Conservation (phyloP, 768 basidiomycete species). For the Tricholoma sp. region DNA sequence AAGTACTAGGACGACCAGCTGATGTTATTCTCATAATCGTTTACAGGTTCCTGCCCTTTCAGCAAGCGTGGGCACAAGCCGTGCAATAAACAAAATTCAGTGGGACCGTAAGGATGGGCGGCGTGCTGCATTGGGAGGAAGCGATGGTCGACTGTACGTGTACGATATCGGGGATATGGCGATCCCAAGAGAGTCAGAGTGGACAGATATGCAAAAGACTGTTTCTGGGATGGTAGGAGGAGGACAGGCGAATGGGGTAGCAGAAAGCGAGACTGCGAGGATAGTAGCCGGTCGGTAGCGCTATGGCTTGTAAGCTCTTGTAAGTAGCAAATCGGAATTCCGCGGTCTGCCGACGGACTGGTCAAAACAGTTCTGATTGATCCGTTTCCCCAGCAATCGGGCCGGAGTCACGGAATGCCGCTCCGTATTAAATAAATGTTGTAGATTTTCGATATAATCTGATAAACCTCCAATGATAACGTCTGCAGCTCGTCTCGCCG, state of each 20-base stretch:
- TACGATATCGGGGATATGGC: conserved; percentile 94
- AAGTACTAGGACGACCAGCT: conserved; percentile 15
- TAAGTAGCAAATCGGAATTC: neutral
- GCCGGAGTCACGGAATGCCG: neutral
- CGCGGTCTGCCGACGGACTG: neutral
- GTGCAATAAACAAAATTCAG: conserved; percentile 90
- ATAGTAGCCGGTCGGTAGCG: conserved; percentile 7
- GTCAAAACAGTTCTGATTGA: neutral
- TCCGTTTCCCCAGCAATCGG: neutral
- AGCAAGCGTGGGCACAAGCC: conserved; percentile 69
- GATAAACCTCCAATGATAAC: neutral
- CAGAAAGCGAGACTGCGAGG: conserved; percentile 13
- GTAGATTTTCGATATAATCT: neutral
- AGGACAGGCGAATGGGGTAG: conserved; percentile 41
- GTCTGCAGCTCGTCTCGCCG: neutral
- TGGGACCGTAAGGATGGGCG: conserved; percentile 95
- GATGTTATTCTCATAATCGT: conserved; percentile 1
- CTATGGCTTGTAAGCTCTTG: too few species aligned
- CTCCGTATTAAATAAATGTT: neutral
- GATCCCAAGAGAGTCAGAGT: conserved; percentile 85
- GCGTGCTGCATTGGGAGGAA: conserved; percentile 84
- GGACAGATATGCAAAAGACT: conserved; percentile 89
- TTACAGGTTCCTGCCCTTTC: conserved; percentile 89
- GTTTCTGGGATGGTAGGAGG: conserved; percentile 67
- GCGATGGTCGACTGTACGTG: conserved; percentile 88